phyloP scores from a whole-genome alignment of 2,329 filamentous ascomycete species.

The Alternaria sp. region DNA sequence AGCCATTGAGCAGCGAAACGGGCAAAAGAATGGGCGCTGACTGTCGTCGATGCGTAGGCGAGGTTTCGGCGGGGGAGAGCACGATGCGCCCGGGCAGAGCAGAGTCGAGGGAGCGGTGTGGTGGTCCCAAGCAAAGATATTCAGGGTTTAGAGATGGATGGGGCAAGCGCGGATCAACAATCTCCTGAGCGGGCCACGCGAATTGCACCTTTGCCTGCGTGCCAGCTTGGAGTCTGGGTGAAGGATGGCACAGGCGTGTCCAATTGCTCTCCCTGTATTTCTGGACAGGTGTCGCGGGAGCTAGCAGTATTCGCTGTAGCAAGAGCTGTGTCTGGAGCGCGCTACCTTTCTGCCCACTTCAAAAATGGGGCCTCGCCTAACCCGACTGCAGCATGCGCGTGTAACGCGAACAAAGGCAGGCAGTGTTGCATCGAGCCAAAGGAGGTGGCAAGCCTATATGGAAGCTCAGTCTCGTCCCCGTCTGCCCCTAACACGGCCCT shows the following conservation, averaged over 20 bases:
- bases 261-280: slow-evolving; percentile 14
- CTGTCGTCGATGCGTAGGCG: neutral
- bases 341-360: slow-evolving; percentile 14
- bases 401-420: neutral
- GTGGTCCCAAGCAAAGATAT: slow-evolving; percentile 24
- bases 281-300: slow-evolving; percentile 32
- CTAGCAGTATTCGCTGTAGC: slow-evolving; percentile 19
- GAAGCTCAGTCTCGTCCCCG: neutral
- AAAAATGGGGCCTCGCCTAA: slow-evolving; percentile 25
- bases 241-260: neutral
- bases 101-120: slow-evolving; percentile 41
- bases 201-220: neutral
- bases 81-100: slow-evolving; percentile 17
- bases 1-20: slow-evolving; percentile 29
- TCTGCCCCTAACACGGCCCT: neutral
- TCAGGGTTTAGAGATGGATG: slow-evolving; percentile 33
- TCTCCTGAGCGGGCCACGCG: slow-evolving; percentile 7
- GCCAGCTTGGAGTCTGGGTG: neutral
- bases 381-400: slow-evolving; percentile 6
- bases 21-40: slow-evolving; percentile 17
- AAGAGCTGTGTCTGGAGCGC: slow-evolving; percentile 21
- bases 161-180: slow-evolving; percentile 32
- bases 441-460: slow-evolving; percentile 16
- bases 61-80: slow-evolving; percentile 22
- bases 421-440: neutral